A percentile compares a stretch with the other conserved stretches of the same genome.
These are phyloP conservation scores for Leccinum rimulosum DNA, from an alignment of 768 basidiomycete genomes.

Conservation along the genomic window DNA sequence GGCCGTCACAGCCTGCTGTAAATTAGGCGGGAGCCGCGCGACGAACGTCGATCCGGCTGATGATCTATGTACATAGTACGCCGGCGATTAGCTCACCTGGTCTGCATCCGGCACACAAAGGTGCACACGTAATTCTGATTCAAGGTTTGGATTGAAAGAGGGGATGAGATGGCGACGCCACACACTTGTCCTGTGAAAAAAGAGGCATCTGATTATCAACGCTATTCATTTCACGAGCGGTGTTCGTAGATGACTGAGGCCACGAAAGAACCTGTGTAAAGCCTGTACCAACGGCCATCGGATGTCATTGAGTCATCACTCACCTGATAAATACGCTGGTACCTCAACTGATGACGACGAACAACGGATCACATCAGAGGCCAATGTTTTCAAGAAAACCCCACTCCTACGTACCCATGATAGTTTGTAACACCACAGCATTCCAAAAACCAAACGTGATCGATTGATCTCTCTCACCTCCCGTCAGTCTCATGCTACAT, in stretches of 20 bases:
- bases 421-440: constrained; percentile 61
- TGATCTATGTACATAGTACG: constrained; percentile 38
- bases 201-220: not conserved
- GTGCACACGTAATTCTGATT: constrained; percentile 41
- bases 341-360: constrained; percentile 44
- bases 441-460: constrained; percentile 66
- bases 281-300: constrained; percentile 57
- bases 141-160: constrained; percentile 53
- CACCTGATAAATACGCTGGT: constrained; percentile 52
- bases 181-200: constrained; percentile 47
- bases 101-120: constrained; percentile 44
- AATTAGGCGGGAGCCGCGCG: constrained; percentile 31
- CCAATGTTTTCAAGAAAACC: not conserved
- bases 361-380: constrained; percentile 8
- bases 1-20: constrained; percentile 49
- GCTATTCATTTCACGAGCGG: not conserved
- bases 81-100: constrained; percentile 31
- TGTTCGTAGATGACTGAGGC: constrained; percentile 39
- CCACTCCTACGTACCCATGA: constrained; percentile 41
- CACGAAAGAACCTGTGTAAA: constrained; percentile 58
- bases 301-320: constrained; percentile 28
- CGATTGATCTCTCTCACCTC: constrained; percentile 28
- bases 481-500: constrained; percentile 3
- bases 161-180: constrained; percentile 58
- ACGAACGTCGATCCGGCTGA: constrained; percentile 46